Percentiles rank a stretch among this genome's conserved stretches.
Conservation (phyloP, 495 filamentous ascomycete genomes). For the Podospora anserina region DNA sequence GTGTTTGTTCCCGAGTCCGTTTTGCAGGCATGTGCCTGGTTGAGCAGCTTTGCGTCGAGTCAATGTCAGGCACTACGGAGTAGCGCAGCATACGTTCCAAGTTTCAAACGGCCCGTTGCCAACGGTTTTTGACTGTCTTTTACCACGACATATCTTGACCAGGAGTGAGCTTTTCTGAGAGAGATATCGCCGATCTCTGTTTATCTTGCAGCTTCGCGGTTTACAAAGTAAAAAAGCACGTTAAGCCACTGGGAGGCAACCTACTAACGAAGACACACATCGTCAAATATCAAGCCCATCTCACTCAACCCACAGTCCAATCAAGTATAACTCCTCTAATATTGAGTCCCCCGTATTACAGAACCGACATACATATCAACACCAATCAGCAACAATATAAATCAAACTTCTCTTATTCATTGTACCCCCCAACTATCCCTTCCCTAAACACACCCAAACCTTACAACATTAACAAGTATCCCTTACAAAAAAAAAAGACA, state of each 20-base stretch:
- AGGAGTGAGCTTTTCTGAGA: not conserved
- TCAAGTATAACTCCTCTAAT: no score
- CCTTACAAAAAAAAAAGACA: not conserved
- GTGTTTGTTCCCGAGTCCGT: not conserved
- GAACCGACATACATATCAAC: no score
- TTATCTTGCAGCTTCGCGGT: not conserved
- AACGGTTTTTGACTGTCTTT: not conserved
- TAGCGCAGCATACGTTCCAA: not conserved
- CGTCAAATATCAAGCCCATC: no score
- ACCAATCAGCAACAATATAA: no score
- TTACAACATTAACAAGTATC: no score
- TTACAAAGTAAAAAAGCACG: no score
- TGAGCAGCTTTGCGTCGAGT: not conserved
- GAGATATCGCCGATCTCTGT: not conserved
- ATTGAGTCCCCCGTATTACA: no score
- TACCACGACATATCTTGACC: not conserved
- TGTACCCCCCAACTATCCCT: not conserved
- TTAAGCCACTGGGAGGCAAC: no score
- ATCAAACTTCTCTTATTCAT: not conserved
- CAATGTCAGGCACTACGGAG: not conserved
- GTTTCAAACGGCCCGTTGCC: not conserved
- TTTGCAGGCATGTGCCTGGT: not conserved
- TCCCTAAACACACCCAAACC: no score
- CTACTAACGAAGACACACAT: no score
- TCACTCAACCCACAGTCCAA: no score